Percentiles rank a stretch among this genome's conserved stretches.
Evolutionary conservation across 2,329 filamentous ascomycete species (phyloP).

Genomic region (Aphanocladium album): DNA sequence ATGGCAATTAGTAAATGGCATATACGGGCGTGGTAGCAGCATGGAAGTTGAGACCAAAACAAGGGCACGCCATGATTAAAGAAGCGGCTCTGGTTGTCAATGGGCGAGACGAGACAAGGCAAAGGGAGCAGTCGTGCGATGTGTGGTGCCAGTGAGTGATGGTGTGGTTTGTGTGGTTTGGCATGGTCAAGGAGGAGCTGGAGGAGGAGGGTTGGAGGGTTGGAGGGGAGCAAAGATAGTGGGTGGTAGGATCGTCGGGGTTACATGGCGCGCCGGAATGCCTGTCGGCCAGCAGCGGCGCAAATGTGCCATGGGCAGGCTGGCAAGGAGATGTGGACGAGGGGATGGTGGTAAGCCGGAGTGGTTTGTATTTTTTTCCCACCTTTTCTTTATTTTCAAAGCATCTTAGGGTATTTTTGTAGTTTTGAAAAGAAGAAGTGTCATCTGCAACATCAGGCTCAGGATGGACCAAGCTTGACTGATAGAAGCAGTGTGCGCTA

Average conservation of each 20-base stretch:
- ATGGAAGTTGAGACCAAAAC: background rate
- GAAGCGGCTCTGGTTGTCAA: background rate
- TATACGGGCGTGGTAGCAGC: background rate
- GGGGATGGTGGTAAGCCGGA: background rate
- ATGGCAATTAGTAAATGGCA: background rate
- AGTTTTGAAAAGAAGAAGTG: no score
- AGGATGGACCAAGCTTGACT: background rate
- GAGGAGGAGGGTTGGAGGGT: no score
- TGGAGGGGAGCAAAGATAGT: background rate
- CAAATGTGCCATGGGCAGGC: background rate
- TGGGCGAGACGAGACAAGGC: background rate
- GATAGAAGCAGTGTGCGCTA: background rate
- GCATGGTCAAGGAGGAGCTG: background rate
- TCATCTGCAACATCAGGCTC: no score
- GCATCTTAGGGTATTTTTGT: no score
- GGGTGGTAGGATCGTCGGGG: background rate
- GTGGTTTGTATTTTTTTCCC: no score
- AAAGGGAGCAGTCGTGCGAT: background rate
- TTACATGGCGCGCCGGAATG: background rate
- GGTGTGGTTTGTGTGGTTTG: background rate
- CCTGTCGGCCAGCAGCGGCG: background rate
- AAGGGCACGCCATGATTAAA: background rate
- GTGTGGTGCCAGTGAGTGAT: background rate
- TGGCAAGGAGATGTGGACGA: background rate
- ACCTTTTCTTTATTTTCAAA: no score